A percentile compares a stretch with the other conserved stretches of the same genome.
Evolutionary conservation across 2,329 filamentous ascomycete species (phyloP).

Genomic region (Talaromyces sp.): DNA sequence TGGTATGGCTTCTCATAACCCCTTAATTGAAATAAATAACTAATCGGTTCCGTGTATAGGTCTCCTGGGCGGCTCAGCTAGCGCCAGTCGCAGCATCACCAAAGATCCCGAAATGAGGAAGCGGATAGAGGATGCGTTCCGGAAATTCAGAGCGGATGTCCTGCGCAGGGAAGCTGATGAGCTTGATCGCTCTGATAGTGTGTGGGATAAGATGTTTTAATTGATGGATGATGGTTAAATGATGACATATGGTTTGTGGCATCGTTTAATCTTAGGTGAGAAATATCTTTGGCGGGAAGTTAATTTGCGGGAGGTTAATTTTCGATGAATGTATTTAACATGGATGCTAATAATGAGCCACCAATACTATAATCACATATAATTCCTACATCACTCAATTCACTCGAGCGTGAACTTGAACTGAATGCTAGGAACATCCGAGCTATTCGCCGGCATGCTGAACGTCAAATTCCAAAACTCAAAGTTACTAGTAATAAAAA

Average conservation of each 20-base stretch:
- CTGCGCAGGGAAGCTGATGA: constrained; percentile 57
- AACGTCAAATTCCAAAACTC: constrained; percentile 19
- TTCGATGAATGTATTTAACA: not conserved
- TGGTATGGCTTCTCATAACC: constrained; percentile 20
- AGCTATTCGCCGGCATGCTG: constrained; percentile 10
- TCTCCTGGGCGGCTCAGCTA: constrained; percentile 55
- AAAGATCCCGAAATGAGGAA: constrained; percentile 52
- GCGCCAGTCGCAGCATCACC: constrained; percentile 53
- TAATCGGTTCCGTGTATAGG: constrained; percentile 34
- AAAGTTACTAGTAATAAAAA: constrained; percentile 5
- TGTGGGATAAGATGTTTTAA: constrained; percentile 28
- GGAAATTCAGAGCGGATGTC: constrained; percentile 61
- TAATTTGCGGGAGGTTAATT: not conserved
- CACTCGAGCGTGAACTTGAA: constrained; percentile 12
- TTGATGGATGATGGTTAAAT: not conserved
- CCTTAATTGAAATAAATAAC: not conserved
- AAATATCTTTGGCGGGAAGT: not conserved
- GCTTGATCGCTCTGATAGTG: constrained; percentile 47
- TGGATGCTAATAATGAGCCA: not conserved
- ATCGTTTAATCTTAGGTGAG: not conserved
- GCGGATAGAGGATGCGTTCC: constrained; percentile 62
- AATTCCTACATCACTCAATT: not conserved
- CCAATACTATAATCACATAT: not conserved
- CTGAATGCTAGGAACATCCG: constrained; percentile 15
- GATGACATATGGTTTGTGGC: not conserved